A percentile compares a stretch with the other conserved stretches of the same genome.
These are phyloP conservation scores for Boletus subcaerulescens DNA, from an alignment of 768 basidiomycete species.

Conservation along the genomic window DNA sequence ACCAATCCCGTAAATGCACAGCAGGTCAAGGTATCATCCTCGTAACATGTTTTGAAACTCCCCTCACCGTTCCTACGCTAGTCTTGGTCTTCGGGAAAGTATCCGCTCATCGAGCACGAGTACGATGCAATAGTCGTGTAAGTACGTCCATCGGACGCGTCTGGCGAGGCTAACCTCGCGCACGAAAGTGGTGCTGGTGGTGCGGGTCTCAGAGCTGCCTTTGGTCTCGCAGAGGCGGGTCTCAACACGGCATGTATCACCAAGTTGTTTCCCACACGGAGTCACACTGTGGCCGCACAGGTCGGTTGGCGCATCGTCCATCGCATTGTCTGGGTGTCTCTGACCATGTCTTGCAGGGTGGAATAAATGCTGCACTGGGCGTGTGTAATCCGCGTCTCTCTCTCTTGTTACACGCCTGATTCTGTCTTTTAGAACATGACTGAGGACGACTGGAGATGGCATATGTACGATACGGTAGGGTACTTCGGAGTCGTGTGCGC, in stretches of 20 bases:
- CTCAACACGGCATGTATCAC: conserved; percentile 99
- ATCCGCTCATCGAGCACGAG: conserved; percentile 97
- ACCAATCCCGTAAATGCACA: conserved; percentile 77
- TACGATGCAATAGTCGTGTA: conserved; percentile 99
- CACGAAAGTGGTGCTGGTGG: conserved; percentile 86
- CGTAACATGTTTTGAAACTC: conserved; percentile 3
- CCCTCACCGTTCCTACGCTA: conserved; percentile 27
- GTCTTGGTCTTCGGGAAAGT: conserved; percentile 84
- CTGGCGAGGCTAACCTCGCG: conserved; percentile 11
- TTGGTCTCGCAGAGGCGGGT: conserved; percentile 96
- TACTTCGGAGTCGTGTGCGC: neutral
- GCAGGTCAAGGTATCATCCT: conserved; percentile 64
- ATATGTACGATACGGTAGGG: conserved; percentile 93
- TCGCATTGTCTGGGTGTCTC: neutral
- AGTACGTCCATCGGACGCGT: conserved; percentile 35
- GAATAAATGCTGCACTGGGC: conserved; percentile 96
- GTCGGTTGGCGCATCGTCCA: conserved; percentile 36
- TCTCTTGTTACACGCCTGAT: conserved; percentile 4
- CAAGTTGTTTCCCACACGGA: conserved; percentile 97
- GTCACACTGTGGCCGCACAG: conserved; percentile 98
- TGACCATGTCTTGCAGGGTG: conserved; percentile 56
- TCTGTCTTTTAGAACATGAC: conserved; percentile 79
- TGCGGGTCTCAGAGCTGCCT: conserved; percentile 96
- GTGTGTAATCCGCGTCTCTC: conserved; percentile 42
- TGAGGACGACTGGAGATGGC: conserved; percentile 99